Evolutionary conservation across 495 filamentous ascomycete genomes (phyloP), one percentile per base, ranked within the genome.

Genomic region (Aspergillus bertholletiae): DNA sequence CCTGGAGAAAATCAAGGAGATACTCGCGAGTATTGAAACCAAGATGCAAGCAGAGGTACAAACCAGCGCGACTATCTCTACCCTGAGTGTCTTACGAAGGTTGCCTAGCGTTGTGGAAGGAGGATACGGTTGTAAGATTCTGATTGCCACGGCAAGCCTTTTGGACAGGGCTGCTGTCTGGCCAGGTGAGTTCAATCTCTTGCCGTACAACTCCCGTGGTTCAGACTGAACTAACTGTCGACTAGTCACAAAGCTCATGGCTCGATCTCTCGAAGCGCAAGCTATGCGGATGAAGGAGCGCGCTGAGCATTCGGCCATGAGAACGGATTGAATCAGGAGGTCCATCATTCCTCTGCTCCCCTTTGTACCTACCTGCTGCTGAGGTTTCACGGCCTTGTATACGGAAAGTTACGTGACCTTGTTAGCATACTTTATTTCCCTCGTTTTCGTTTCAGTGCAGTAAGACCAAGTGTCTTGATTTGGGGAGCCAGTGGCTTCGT

Each of bases 91-190:
- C 45, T 67, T 78, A 49, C 77, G 79, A 56, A 71, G 78, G 28
- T 67, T 87, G 26, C 80, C 82, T 21, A 80, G 80, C 57, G 80
- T 81, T 49, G 80, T 84, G 26, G 78, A 85, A 51, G 80, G 79
- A 27, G 90, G 92, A 46, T 92, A 88, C 69, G 89, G 89, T 37
- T 85, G 88, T 61, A 95, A 94, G 75, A 86, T 97, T 53, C 74
- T 97, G 61, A 79, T 88, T 60, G 83, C 93, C 49, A 94, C 90
- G 57, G 92, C 93, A 15, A 88, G 87, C 71, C 87, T 96, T 80
- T 81, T 98, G 54, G 91, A 94, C 57, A 87, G 90, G 67, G 88
- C 88, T 56, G 84, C 89, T 60, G 88, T 96, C 15, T 98, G 93
- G 93, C 93, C 93, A 69, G 84, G 90, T 93, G 77, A 75, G 83